Evolutionary conservation across 768 basidiomycete species (phyloP).

Genomic region (Pleurotus cornucopiae): DNA sequence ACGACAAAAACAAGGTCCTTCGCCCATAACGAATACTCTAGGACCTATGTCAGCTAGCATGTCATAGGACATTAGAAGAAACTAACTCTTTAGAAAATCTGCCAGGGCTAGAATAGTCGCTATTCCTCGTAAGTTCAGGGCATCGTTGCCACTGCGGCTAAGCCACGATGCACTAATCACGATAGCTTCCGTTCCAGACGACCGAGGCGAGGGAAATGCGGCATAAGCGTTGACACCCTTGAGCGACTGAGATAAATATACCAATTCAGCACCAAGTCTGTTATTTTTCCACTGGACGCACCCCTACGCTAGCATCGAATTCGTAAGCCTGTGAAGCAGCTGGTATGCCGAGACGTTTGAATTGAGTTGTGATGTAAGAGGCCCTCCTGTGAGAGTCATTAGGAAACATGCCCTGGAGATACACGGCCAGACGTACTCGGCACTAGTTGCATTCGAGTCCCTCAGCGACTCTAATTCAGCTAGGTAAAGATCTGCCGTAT

Average conservation of each 20-base stretch:
- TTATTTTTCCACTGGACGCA: conserved; percentile 28
- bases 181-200: conserved; percentile 92
- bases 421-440: conserved; percentile 51
- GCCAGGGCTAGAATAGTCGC: conserved; percentile 86
- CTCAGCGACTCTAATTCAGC: conserved; percentile 60
- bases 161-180: conserved; percentile 90
- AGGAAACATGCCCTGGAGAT: conserved; percentile 3
- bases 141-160: conserved; percentile 53
- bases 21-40: conserved; percentile 89
- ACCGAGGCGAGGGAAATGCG: conserved; percentile 74
- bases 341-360: conserved; percentile 70
- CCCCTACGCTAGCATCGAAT: conserved; percentile 48
- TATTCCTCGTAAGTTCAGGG: conserved; percentile 81
- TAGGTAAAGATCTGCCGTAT: conserved; percentile 79
- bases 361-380: conserved; percentile 54
- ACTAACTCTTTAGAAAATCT: conserved; percentile 73
- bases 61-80: not conserved
- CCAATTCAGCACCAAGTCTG: conserved; percentile 3
- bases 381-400: conserved; percentile 50
- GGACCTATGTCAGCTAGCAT: conserved; percentile 2
- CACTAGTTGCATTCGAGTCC: conserved; percentile 59
- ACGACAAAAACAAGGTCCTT: conserved; percentile 91
- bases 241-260: conserved; percentile 32
- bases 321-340: conserved; percentile 67
- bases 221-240: conserved; percentile 82